These are phyloP conservation scores for Scedosporium dehoogii DNA, from an alignment of 2,329 filamentous ascomycete species.

Conservation along the genomic window DNA sequence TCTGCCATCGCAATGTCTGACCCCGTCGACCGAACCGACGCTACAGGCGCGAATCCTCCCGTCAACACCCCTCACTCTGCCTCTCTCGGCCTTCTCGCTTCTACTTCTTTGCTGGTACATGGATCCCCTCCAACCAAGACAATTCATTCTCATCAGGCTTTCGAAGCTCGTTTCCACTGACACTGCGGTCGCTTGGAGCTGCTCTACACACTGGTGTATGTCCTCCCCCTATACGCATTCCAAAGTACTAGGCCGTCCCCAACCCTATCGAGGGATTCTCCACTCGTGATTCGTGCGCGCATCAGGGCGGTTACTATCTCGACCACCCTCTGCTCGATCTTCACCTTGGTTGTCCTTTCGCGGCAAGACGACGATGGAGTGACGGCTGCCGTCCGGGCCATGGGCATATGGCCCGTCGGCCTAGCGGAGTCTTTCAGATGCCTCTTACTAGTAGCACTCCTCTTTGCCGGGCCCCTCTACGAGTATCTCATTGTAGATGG, in stretches of 20 bases:
- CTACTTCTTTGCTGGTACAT: not conserved
- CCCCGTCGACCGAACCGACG: not conserved
- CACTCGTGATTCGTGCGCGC: constrained; percentile 78
- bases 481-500: constrained; percentile 67
- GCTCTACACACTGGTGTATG: constrained; percentile 79
- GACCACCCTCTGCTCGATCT: constrained; percentile 55
- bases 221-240: constrained; percentile 83
- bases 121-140: not conserved
- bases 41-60: not conserved
- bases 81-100: not conserved
- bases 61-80: not conserved
- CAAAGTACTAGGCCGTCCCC: constrained; percentile 68
- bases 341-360: constrained; percentile 58
- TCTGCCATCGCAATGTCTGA: not conserved
- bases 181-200: constrained; percentile 35
- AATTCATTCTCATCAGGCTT: not conserved
- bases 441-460: constrained; percentile 61
- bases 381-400: constrained; percentile 48
- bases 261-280: constrained; percentile 73
- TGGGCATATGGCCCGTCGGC: constrained; percentile 75
- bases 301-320: constrained; percentile 71
- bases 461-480: constrained; percentile 80
- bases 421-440: constrained; percentile 51
- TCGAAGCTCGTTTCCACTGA: not conserved
- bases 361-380: constrained; percentile 36